These are phyloP conservation scores for Fraxinus excelsior DNA, from an alignment of 257 asterid species.

Conservation along the genomic window DNA sequence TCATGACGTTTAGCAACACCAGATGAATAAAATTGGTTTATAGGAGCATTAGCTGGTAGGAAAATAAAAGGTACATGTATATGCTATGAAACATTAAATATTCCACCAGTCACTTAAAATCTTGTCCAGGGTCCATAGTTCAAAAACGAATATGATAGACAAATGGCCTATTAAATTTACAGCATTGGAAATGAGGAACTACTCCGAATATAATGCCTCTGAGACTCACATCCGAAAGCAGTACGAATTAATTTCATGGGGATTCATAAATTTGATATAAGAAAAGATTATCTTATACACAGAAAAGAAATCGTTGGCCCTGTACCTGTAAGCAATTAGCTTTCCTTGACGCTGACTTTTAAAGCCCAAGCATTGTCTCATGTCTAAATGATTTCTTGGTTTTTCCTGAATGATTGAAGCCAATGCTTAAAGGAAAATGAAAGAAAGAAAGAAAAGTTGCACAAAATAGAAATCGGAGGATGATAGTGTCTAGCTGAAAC, in stretches of 20 bases:
- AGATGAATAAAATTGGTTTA: too few relatives aligned
- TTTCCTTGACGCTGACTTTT: constrained; percentile 98
- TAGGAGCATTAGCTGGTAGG: background rate
- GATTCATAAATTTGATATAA: background rate
- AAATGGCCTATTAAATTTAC: background rate
- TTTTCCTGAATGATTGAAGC: constrained; percentile 58
- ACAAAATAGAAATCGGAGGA: background rate
- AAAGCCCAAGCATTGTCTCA: constrained; percentile 94
- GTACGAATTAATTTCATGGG: background rate
- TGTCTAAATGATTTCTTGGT: constrained; percentile 94
- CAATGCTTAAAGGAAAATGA: background rate
- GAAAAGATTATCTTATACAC: background rate
- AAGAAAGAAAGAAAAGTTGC: too few relatives aligned
- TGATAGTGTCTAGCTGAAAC: background rate
- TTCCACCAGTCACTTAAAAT: background rate
- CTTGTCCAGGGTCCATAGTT: too few relatives aligned
- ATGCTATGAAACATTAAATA: background rate
- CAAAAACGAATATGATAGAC: too few relatives aligned
- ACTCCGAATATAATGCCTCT: background rate
- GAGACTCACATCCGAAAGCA: background rate
- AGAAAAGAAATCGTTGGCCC: constrained; percentile 20
- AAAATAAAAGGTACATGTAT: too few relatives aligned
- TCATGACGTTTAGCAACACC: background rate
- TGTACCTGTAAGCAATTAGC: constrained; percentile 91
- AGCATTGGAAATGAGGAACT: background rate